Evolutionary conservation across 345 rosid genomes (phyloP), one percentile per base, ranked within the genome.

Genomic region (Noccaea bulbosa): DNA sequence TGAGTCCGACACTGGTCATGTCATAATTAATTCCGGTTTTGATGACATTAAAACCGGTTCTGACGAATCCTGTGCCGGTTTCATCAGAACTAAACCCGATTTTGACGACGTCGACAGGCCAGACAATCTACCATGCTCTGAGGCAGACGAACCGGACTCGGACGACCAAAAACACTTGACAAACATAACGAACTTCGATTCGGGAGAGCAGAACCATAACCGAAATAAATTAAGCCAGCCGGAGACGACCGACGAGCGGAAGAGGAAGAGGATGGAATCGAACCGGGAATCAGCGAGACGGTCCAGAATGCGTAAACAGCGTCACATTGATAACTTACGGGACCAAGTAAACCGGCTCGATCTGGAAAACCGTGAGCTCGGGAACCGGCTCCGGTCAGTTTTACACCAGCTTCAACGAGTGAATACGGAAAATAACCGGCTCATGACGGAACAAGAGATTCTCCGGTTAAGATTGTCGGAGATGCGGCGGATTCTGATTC

Each of bases 221-320:
- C 81, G 24, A 38, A 32, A 80, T 84, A 16, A 67, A 74, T 73
- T 46, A 5, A 48, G 6, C 9, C 51, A 55, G 48, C 16, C 78
- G 17, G 79, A 60, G 58, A 55, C 81, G 38, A 90, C 84, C 70
- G 79, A 75, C 7, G 70, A 69, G 67, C 78, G 93, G 17, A 93
- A 86, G 78, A 72, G 77, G 65, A 85, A 84, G 77, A 83, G 98
- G 69, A 90, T 83, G 97, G 66, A 86, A 73, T 93, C 98, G 61
- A 93, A 90, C 88, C 86, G 97, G 79, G 98, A 93, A 68, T 90
- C 98, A 10, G 97, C 98, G 3, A 79, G 88, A 84, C 80, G 98
- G 77, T 90, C 97, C 2, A 80, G 98, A 66, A 84, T 83, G 90
- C 85, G 97, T 64, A 93, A 87, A 70, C 93, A 87, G 73, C 85